These are phyloP conservation scores for Candida frijolesensis DNA, from an alignment of 1,139 yeast species.

Conservation along the genomic window DNA sequence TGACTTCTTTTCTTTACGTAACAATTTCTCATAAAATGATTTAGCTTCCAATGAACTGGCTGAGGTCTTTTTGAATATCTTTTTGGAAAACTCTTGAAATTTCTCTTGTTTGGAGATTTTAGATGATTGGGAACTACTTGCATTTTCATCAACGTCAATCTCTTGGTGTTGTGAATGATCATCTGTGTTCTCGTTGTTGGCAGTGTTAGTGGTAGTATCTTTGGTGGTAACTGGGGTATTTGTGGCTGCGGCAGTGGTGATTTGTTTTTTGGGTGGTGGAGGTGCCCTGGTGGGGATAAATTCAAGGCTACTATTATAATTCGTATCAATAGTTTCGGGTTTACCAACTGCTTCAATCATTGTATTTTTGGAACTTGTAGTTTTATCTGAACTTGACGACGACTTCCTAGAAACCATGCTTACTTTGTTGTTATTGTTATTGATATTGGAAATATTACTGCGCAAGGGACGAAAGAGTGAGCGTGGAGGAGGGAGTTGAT, in stretches of 20 bases:
- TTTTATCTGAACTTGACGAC: slow-evolving; percentile 4
- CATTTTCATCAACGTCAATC: slow-evolving; percentile 2
- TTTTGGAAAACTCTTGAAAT: slow-evolving; percentile 5
- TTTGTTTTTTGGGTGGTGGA: slow-evolving; percentile 6
- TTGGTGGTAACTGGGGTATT: no score
- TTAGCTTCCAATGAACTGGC: not conserved
- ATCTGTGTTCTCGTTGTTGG: not conserved
- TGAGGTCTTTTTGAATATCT: slow-evolving; percentile 4
- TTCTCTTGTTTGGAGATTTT: slow-evolving; percentile 5
- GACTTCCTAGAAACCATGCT: slow-evolving; percentile 3
- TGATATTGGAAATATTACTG: not conserved
- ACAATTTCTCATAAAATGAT: slow-evolving; percentile 1
- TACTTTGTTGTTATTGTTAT: no score
- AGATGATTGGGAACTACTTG: slow-evolving; percentile 6
- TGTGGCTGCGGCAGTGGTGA: not conserved
- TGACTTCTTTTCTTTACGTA: slow-evolving; percentile 6
- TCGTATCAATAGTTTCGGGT: slow-evolving; percentile 5
- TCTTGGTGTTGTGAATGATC: not conserved
- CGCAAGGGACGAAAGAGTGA: not conserved
- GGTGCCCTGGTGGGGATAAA: slow-evolving; percentile 7
- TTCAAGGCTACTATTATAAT: slow-evolving; percentile 1
- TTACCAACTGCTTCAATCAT: slow-evolving; percentile 6
- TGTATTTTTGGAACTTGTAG: slow-evolving; percentile 2
- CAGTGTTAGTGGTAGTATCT: not conserved
- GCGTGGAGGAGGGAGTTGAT: not conserved